phyloP scores from a whole-genome alignment of 2,329 filamentous ascomycete genomes.

The Emydomyces testavorans region DNA sequence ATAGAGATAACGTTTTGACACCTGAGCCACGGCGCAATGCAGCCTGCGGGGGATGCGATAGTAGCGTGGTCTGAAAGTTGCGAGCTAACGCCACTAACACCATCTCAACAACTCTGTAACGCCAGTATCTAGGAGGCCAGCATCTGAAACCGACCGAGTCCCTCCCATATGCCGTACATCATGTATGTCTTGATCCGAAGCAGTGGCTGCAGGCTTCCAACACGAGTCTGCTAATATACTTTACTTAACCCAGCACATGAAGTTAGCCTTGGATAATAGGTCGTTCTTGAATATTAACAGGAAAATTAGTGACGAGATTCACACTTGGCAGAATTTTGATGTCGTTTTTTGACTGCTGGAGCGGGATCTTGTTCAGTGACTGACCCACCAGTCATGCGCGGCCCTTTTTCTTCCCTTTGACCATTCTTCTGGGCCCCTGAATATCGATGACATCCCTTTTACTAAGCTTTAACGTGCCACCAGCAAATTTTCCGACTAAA shows the following conservation, averaged over 20 bases:
- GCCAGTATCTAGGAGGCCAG: slow-evolving; percentile 1
- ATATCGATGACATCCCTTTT: slow-evolving; percentile 64
- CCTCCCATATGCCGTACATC: background rate
- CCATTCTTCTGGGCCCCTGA: slow-evolving; percentile 40
- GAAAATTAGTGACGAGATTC: background rate
- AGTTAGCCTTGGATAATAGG: background rate
- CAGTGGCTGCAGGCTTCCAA: slow-evolving; percentile 3
- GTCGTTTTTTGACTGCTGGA: background rate
- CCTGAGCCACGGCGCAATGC: background rate
- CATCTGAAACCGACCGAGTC: background rate
- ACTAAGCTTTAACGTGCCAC: slow-evolving; percentile 68
- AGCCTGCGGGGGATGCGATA: background rate
- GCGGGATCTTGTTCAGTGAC: background rate
- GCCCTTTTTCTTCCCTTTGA: slow-evolving; percentile 8
- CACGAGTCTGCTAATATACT: background rate
- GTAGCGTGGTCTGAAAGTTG: background rate
- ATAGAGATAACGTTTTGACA: too few relatives aligned
- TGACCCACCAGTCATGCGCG: background rate
- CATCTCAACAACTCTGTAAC: slow-evolving; percentile 1
- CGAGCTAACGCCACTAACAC: background rate
- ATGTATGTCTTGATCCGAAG: slow-evolving; percentile 12
- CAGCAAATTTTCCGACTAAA: slow-evolving; percentile 65
- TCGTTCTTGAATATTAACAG: too few relatives aligned
- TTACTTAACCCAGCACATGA: background rate
- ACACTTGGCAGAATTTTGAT: background rate